A percentile compares a stretch with the other conserved stretches of the same genome.
Evolutionary conservation across 148 eudicot genomes (phyloP).

Genomic region (Euryodendron excelsum): DNA sequence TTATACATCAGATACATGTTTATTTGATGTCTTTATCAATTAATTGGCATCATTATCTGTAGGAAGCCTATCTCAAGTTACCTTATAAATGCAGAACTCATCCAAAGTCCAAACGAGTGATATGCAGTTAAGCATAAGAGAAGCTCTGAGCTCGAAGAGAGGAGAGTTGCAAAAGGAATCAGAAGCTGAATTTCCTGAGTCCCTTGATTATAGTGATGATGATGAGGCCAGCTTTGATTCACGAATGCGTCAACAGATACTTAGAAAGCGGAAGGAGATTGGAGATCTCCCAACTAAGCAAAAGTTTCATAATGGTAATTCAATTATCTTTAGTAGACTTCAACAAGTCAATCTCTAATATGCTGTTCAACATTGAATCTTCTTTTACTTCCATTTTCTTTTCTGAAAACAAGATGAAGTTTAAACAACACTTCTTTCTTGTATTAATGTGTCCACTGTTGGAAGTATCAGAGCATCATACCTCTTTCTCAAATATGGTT

Average conservation of each 20-base stretch:
- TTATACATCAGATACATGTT: background rate
- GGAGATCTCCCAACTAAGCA: conserved; percentile 65
- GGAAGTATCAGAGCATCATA: background rate
- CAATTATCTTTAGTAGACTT: background rate
- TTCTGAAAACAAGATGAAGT: background rate
- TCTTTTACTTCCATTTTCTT: background rate
- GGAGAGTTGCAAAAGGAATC: conserved; percentile 45
- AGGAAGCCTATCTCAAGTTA: conserved; percentile 12
- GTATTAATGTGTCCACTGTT: background rate
- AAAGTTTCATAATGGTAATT: conserved; percentile 52
- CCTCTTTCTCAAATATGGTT: background rate
- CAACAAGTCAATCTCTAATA: background rate
- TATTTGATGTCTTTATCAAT: background rate
- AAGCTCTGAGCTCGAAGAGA: conserved; percentile 65
- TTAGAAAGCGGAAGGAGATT: conserved; percentile 61
- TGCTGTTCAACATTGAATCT: background rate
- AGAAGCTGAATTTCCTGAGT: conserved; percentile 30
- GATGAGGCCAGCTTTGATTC: conserved; percentile 82
- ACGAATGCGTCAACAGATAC: conserved; percentile 85
- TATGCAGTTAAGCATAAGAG: conserved; percentile 69
- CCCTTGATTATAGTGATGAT: conserved; percentile 51
- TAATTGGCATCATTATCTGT: background rate
- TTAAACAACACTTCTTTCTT: background rate
- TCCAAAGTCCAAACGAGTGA: conserved; percentile 52
- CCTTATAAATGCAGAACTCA: conserved; percentile 41